Percentiles rank a stretch among this genome's conserved stretches.
Conservation (phyloP, 371 early-diverging fungal genomes). For the Apophysomyces ossiformis region DNA sequence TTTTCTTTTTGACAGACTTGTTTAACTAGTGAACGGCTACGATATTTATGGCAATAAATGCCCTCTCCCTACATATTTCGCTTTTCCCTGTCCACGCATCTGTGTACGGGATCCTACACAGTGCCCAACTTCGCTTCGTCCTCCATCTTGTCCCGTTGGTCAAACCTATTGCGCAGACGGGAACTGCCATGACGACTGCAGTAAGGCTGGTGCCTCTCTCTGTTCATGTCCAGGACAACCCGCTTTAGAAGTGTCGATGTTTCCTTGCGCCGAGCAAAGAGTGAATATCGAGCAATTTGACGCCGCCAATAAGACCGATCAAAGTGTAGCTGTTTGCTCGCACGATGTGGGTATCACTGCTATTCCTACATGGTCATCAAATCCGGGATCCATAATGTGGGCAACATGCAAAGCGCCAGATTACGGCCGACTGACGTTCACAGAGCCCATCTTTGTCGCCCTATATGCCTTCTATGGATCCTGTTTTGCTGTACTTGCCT, state of each 20-base stretch:
- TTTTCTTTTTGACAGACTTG: too few relatives aligned
- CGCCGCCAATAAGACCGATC: slow-evolving; percentile 40
- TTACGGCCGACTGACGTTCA: slow-evolving; percentile 38
- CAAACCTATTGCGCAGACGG: slow-evolving; percentile 51
- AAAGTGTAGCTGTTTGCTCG: slow-evolving; percentile 38
- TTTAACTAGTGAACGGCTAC: slow-evolving; percentile 48
- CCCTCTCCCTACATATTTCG: slow-evolving; percentile 40
- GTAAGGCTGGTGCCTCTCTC: slow-evolving; percentile 15
- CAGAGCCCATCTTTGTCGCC: slow-evolving; percentile 46
- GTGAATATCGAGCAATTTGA: slow-evolving; percentile 41
- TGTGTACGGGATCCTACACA: slow-evolving; percentile 52
- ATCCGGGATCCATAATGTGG: slow-evolving; percentile 43
- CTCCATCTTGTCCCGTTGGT: slow-evolving; percentile 36
- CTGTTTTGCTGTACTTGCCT: slow-evolving; percentile 50
- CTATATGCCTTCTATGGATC: slow-evolving; percentile 60
- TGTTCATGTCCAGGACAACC: slow-evolving; percentile 22
- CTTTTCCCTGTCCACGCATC: slow-evolving; percentile 52
- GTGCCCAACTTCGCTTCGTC: slow-evolving; percentile 35
- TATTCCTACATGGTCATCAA: slow-evolving; percentile 7
- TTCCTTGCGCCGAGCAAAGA: slow-evolving; percentile 21
- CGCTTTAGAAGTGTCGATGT: slow-evolving; percentile 7
- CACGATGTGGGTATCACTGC: background rate
- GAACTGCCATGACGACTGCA: slow-evolving; percentile 29
- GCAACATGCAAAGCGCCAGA: slow-evolving; percentile 47
- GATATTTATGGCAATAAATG: slow-evolving; percentile 49